phyloP scores from a whole-genome alignment of 2,329 filamentous ascomycete species.

The Xylaria hypoxylon region DNA sequence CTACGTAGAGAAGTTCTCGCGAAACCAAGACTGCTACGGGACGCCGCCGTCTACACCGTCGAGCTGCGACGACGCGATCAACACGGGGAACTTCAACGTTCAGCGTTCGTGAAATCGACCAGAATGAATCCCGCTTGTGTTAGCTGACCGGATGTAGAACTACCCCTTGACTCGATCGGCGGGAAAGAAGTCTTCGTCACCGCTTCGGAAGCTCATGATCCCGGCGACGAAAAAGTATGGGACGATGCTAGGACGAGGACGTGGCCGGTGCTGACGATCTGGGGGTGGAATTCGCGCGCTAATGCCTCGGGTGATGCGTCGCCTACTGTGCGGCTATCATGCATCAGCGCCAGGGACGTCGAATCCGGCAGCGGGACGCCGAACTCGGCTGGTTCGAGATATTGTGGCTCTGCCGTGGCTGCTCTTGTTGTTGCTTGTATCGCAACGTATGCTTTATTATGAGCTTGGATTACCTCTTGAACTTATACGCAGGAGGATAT shows the following conservation, averaged over 20 bases:
- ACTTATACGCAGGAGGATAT: background rate
- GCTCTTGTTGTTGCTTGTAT: constrained; percentile 26
- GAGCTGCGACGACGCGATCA: constrained; percentile 43
- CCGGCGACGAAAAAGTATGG: constrained; percentile 36
- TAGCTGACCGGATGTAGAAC: constrained; percentile 36
- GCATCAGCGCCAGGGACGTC: constrained; percentile 40
- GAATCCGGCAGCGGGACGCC: constrained; percentile 25
- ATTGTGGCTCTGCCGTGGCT: constrained; percentile 3
- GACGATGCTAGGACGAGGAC: constrained; percentile 34
- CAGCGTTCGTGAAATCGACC: constrained; percentile 41
- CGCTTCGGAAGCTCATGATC: constrained; percentile 43
- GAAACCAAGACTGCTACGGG: constrained; percentile 45
- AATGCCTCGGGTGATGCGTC: constrained; percentile 36
- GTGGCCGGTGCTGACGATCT: constrained; percentile 47
- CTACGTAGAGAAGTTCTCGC: constrained; percentile 44
- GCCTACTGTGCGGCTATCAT: constrained; percentile 44
- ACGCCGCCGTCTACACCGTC: constrained; percentile 43
- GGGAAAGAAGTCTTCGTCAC: constrained; percentile 47
- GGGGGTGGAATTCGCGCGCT: constrained; percentile 48
- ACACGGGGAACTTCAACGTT: constrained; percentile 41
- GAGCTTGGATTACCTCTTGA: background rate
- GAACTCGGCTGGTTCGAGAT: constrained; percentile 11
- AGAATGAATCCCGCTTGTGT: no score
- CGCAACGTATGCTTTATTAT: constrained; percentile 17
- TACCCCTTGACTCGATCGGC: constrained; percentile 42